Evolutionary conservation across 345 rosid species (phyloP).

Genomic region (Hibiscus trionum): DNA sequence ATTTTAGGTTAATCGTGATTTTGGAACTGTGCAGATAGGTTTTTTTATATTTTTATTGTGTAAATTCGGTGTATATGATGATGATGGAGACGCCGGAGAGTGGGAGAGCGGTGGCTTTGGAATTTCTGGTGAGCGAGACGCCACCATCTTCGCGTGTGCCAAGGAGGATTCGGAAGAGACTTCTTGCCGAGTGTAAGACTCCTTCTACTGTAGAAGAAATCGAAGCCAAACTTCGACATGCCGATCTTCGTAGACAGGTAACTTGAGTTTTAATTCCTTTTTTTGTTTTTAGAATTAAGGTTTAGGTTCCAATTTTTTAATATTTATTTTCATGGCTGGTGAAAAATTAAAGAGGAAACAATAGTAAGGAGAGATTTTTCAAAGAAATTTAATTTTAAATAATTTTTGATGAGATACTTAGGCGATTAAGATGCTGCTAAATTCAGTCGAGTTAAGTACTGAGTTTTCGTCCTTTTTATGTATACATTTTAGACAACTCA

Average conservation of each 20-base stretch:
- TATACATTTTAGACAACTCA: not conserved
- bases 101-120: constrained; percentile 42
- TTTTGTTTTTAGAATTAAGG: not conserved
- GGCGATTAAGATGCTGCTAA: not conserved
- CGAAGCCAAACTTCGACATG: constrained; percentile 82
- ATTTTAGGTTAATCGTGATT: too few species aligned
- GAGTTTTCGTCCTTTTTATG: not conserved
- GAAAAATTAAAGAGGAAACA: not conserved
- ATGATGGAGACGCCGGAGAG: constrained; percentile 1
- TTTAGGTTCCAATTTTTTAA: not conserved
- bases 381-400: not conserved
- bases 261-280: not conserved
- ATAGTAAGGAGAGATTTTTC: not conserved
- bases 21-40: too few species aligned
- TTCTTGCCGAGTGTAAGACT: constrained; percentile 45
- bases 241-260: constrained; percentile 92
- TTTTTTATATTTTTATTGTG: not conserved
- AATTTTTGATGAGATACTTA: not conserved
- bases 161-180: constrained; percentile 60
- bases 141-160: constrained; percentile 44
- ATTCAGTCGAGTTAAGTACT: not conserved
- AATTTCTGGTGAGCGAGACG: constrained; percentile 36
- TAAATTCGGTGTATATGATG: not conserved
- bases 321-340: not conserved
- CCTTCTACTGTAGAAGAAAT: constrained; percentile 64